A percentile compares a stretch with the other conserved stretches of the same genome.
Conservation (phyloP, 805 yeast species). For the Candida taoyuanica region DNA sequence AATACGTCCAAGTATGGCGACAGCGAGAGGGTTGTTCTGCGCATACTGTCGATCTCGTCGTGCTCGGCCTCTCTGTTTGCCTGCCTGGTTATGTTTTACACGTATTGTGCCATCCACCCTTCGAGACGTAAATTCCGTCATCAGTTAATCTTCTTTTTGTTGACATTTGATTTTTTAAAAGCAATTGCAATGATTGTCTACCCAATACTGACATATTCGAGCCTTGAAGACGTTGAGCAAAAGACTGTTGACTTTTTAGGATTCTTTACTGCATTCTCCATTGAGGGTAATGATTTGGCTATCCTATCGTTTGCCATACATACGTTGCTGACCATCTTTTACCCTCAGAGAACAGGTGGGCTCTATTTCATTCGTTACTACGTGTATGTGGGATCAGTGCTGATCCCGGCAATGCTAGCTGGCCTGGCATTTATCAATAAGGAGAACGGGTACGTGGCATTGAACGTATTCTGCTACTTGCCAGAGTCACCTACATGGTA, state of each 20-base stretch:
- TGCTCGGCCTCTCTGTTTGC: conserved; percentile 44
- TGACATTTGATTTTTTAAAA: conserved; percentile 72
- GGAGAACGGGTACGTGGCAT: conserved; percentile 56
- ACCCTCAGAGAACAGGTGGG: conserved; percentile 65
- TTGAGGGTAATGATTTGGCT: conserved; percentile 84
- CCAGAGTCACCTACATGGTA: conserved; percentile 74
- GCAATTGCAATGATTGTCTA: conserved; percentile 64
- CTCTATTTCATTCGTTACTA: conserved; percentile 51
- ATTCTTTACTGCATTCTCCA: conserved; percentile 73
- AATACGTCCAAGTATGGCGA: conserved; percentile 4
- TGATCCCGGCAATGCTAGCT: conserved; percentile 65
- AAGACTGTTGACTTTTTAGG: conserved; percentile 37
- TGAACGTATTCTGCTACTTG: conserved; percentile 74
- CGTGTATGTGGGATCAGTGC: conserved; percentile 53
- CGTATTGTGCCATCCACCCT: conserved; percentile 59
- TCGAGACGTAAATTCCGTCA: conserved; percentile 61
- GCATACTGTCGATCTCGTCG: conserved; percentile 42
- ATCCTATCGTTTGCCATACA: conserved; percentile 80
- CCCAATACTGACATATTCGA: conserved; percentile 54
- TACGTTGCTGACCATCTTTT: conserved; percentile 67
- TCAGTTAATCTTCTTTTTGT: conserved; percentile 59
- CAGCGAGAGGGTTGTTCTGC: conserved; percentile 6
- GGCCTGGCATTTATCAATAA: conserved; percentile 60
- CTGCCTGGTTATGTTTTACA: conserved; percentile 59
- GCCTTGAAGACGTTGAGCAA: conserved; percentile 36